Conservation (phyloP, 2,329 filamentous ascomycete genomes). For the Fusarium scirpi region DNA sequence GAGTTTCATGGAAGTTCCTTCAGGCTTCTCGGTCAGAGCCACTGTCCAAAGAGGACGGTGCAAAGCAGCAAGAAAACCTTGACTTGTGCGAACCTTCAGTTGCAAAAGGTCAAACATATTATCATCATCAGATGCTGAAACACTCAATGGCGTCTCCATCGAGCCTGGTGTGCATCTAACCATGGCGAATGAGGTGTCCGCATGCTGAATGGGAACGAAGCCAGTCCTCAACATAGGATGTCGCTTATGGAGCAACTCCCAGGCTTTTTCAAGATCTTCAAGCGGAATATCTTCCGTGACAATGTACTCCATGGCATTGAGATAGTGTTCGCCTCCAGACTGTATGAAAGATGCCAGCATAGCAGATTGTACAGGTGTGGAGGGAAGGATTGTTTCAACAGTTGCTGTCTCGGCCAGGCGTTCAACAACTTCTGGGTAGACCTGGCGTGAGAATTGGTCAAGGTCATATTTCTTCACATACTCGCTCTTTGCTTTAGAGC, state of each 20-base stretch:
- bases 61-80: slow-evolving; percentile 57
- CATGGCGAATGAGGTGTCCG: slow-evolving; percentile 78
- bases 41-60: slow-evolving; percentile 74
- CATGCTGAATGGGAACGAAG: slow-evolving; percentile 73
- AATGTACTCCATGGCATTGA: slow-evolving; percentile 75
- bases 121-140: background rate
- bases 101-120: slow-evolving; percentile 48
- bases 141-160: slow-evolving; percentile 25
- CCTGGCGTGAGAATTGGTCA: slow-evolving; percentile 52
- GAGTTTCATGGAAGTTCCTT: slow-evolving; percentile 55
- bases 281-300: slow-evolving; percentile 57
- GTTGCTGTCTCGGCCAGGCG: slow-evolving; percentile 38
- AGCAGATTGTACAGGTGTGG: slow-evolving; percentile 81
- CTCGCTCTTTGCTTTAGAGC: background rate
- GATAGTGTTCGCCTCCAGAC: slow-evolving; percentile 75
- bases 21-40: slow-evolving; percentile 55
- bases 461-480: slow-evolving; percentile 54
- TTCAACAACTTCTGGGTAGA: slow-evolving; percentile 48
- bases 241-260: slow-evolving; percentile 63
- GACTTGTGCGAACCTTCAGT: slow-evolving; percentile 54
- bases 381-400: slow-evolving; percentile 75
- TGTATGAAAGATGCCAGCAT: slow-evolving; percentile 81
- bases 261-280: slow-evolving; percentile 65
- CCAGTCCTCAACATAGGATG: slow-evolving; percentile 83
- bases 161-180: slow-evolving; percentile 63